A percentile compares a stretch with the other conserved stretches of the same genome.
phyloP scores from a whole-genome alignment of 768 basidiomycete genomes.

The Phylloporus sp. region DNA sequence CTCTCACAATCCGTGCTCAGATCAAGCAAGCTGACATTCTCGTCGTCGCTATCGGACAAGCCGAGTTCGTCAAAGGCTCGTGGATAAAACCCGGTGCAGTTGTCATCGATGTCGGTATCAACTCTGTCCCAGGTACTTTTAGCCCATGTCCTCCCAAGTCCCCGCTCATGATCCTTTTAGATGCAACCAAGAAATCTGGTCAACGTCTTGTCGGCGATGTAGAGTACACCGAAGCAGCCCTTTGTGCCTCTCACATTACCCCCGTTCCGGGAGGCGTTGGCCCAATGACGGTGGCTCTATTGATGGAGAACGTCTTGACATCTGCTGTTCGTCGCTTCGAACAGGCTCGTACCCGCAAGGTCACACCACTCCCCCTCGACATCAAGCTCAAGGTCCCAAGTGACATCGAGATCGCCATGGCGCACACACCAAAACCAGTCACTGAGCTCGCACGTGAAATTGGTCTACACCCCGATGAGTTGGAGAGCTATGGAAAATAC shows the following conservation, averaged over 20 bases:
- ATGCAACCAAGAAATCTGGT: constrained; percentile 89
- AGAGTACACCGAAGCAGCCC: constrained; percentile 70
- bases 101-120: constrained; percentile 97
- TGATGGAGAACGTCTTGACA: constrained; percentile 90
- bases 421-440: constrained; percentile 89
- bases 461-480: constrained; percentile 77
- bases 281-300: constrained; percentile 98
- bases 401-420: constrained; percentile 94
- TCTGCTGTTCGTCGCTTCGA: constrained; percentile 83
- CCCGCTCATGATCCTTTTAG: constrained; percentile 34
- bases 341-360: constrained; percentile 54
- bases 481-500: constrained; percentile 92
- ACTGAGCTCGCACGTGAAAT: constrained; percentile 82
- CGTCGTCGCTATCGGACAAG: constrained; percentile 93
- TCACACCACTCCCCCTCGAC: constrained; percentile 76
- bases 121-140: constrained; percentile 78
- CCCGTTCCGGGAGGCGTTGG: constrained; percentile 99
- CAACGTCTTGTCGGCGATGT: constrained; percentile 96
- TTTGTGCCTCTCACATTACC: constrained; percentile 85
- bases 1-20: constrained; percentile 35
- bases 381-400: constrained; percentile 85
- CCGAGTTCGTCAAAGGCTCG: constrained; percentile 84
- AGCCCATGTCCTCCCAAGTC: not conserved
- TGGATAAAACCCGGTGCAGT: constrained; percentile 96
- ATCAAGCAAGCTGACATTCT: constrained; percentile 85